Conservation (phyloP, 2,329 filamentous ascomycete species). For the Blastomyces silverae region DNA sequence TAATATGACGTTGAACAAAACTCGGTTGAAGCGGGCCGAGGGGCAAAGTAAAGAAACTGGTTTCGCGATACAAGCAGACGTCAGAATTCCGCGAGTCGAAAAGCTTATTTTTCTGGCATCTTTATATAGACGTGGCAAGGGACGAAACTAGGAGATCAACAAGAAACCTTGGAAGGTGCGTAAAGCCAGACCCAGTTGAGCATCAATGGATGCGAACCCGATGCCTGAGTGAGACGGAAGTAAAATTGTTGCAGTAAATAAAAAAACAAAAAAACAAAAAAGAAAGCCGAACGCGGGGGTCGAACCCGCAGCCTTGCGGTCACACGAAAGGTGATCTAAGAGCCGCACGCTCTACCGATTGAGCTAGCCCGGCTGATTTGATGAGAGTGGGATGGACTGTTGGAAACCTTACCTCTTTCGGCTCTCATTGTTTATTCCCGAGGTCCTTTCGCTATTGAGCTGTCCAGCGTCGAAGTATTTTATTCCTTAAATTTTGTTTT, state of each 20-base stretch:
- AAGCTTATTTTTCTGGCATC: not conserved
- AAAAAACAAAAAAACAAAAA: slow-evolving; percentile 8
- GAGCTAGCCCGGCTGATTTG: slow-evolving; percentile 43
- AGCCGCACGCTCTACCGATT: slow-evolving; percentile 49
- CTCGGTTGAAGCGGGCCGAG: not conserved
- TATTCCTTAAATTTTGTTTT: too few species aligned
- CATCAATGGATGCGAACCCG: too few species aligned
- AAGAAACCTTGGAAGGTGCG: too few species aligned
- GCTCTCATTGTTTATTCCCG: too few species aligned
- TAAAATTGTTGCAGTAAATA: too few species aligned
- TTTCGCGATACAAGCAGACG: not conserved
- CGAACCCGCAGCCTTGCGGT: slow-evolving; percentile 41
- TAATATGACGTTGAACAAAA: slow-evolving; percentile 7
- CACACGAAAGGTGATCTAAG: slow-evolving; percentile 29
- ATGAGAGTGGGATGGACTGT: not conserved
- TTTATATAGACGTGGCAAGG: too few species aligned
- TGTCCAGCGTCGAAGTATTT: too few species aligned
- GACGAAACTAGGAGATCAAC: too few species aligned
- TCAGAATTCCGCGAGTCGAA: not conserved
- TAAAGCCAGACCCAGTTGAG: too few species aligned
- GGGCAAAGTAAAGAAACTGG: not conserved
- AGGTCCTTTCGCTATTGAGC: too few species aligned
- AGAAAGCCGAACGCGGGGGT: slow-evolving; percentile 38
- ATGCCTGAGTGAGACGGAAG: too few species aligned
- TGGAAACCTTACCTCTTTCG: not conserved